Base-by-base conservation (phyloP, 768 basidiomycete genomes). In the Psilocybe cubensis region DNA sequence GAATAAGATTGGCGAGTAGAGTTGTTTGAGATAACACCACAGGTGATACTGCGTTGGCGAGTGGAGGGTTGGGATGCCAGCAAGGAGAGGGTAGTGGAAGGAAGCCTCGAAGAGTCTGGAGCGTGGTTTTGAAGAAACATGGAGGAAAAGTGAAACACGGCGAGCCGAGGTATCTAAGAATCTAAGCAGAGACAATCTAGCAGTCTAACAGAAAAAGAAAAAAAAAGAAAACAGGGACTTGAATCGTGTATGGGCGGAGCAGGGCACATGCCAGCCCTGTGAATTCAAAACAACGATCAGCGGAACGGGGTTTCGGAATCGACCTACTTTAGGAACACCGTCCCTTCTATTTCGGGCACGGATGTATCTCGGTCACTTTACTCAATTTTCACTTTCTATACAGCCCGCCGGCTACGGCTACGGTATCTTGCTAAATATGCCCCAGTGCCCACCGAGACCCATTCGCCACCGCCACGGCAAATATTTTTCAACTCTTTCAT, bases 241-340 rank as follows among this genome's bases (percentile, higher is more conserved):
- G n/a, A 38, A 33, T 48, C 52, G 59, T 57, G 51, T 50, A 54
- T 56, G 58, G 60, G 59, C 59, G 52, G 42, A 59, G 54, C 44
- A 52, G 29, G 51, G 46, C 44, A 44, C 54, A 45, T 28, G 41
- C 27, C 45, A 35, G 23, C 48, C 50, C 56, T 42, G 59, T 63
- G 59, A 62, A 63, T 57, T 52, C n/a, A n/a, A n/a, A n/a, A n/a
- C 43, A 28, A 44, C 55, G 54, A 61, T 62, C 61, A 63, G 58
- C 60, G 63, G 61, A 66, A 64, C 61, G 59, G 59, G 59, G 56
- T 59, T 57, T 61, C 55, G 59, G 59, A 59, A 54, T 60, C 14
- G 35, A 38, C 53, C 61, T 59, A 57, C 48, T 63, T 54, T 59
- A 56, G 60, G 59, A 57, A 41, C 12, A 17, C 11, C 14, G 46